Conservation (phyloP, 352 stramenopile species). For the Phytophthora agathidicida region DNA sequence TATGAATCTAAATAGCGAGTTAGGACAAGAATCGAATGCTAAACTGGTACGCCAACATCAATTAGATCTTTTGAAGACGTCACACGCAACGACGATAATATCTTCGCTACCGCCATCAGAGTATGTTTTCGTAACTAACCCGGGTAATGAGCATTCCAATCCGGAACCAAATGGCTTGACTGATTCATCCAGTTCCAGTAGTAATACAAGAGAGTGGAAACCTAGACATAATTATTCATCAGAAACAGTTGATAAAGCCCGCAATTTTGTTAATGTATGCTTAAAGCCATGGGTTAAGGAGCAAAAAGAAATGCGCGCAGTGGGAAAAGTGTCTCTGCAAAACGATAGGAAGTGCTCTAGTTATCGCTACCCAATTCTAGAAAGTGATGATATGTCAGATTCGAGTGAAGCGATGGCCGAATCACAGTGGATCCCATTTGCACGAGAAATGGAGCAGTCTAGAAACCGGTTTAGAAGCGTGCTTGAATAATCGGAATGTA, state of each 20-base stretch:
- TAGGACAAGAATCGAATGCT: slow-evolving; percentile 7
- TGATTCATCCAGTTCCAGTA: background rate
- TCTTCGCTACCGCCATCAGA: background rate
- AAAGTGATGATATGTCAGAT: background rate
- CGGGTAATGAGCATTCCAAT: background rate
- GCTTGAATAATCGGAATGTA: background rate
- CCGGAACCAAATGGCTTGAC: background rate
- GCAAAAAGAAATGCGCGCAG: background rate
- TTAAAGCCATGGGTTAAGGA: slow-evolving; percentile 2
- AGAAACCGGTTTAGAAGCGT: background rate
- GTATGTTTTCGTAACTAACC: slow-evolving; percentile 11
- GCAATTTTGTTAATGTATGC: background rate
- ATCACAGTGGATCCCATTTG: slow-evolving; percentile 3
- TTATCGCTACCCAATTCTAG: slow-evolving; percentile 1
- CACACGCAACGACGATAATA: background rate
- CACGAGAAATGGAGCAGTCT: background rate
- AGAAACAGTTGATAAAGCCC: background rate
- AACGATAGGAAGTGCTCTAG: background rate
- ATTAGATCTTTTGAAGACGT: slow-evolving; percentile 6
- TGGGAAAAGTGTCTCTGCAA: background rate
- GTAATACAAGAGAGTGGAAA: background rate
- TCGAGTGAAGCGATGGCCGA: background rate
- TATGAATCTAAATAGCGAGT: background rate
- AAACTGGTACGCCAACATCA: slow-evolving; percentile 3
- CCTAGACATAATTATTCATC: background rate